Base-by-base conservation (phyloP, 495 filamentous ascomycete genomes). In the Letharia lupina region DNA sequence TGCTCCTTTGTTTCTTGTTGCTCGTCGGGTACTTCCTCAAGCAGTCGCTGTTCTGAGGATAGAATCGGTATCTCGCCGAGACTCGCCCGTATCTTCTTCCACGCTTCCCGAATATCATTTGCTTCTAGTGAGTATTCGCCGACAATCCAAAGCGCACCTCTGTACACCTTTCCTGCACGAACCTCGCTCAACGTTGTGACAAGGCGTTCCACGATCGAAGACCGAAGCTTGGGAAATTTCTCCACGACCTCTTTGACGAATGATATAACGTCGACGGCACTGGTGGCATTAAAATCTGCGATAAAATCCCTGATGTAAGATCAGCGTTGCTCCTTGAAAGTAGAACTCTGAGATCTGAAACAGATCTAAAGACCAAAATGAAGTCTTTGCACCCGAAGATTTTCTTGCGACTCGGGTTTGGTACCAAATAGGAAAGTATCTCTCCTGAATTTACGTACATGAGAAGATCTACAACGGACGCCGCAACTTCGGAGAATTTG, bases 191-290 rank as follows among this genome's bases (percentile, higher is more conserved):
- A 79, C 35, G 94, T 98, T 1, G 89, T 87, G 18, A 98, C 94
- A 48, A 99, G 80, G 56, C 93, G 87, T 68, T 89, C 84, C 8
- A 98, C 86, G 70, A 99, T 96, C 2, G 90, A 87, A 23, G 86
- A 82, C 52, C 95, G 87, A 60, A 99, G 82, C 65, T 91, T 85
- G 28, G 95, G 93, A 82, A 97, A 99, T 73, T 94, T 96, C 79
- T 99, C 95, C 6, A 97, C 95, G 10, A 99, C 95, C 73, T 99
- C 95, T 76, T 99, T 99, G 58, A 98, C 93, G 69, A 99, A 99
- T 28, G 90, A 89, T 71, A 99, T 97, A 15, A 99, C 93, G 78
- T 99, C 95, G 39, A 99, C 91, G 3, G 95, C 94, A 3, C 93
- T 96, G 54, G 91, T 88, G 72, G 91, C 96, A 82, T 94, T 98